Conservation (phyloP, 805 yeast genomes). For the Schwanniomyces occidentalis region DNA sequence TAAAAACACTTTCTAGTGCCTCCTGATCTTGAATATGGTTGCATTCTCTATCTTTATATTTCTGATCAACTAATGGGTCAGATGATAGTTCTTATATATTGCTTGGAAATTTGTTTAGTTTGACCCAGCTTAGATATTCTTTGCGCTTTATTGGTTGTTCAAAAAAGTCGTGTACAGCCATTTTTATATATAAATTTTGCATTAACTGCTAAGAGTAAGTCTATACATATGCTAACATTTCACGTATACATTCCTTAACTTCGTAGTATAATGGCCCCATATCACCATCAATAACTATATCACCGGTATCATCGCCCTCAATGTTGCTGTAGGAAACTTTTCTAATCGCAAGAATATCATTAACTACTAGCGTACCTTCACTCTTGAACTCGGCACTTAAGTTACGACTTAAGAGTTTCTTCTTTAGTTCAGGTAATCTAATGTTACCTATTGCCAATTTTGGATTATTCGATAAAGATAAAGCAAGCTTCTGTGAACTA, state of each 20-base stretch:
- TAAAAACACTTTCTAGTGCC: slow-evolving; percentile 50
- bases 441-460: slow-evolving; percentile 86
- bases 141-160: slow-evolving; percentile 6
- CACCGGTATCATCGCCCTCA: slow-evolving; percentile 64
- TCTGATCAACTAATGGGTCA: background rate
- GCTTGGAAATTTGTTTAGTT: background rate
- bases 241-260: slow-evolving; percentile 69
- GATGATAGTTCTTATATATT: no score
- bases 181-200: no score
- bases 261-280: slow-evolving; percentile 74
- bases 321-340: slow-evolving; percentile 50
- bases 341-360: slow-evolving; percentile 70
- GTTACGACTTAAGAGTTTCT: slow-evolving; percentile 55
- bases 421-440: slow-evolving; percentile 75
- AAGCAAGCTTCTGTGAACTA: background rate
- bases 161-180: background rate
- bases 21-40: slow-evolving; percentile 48
- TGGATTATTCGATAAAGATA: slow-evolving; percentile 16
- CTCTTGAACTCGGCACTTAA: slow-evolving; percentile 86
- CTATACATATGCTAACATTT: slow-evolving; percentile 72
- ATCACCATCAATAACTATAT: slow-evolving; percentile 81
- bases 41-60: slow-evolving; percentile 49
- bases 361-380: slow-evolving; percentile 88
- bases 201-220: no score
- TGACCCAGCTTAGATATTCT: slow-evolving; percentile 5